Evolutionary conservation across 2,329 filamentous ascomycete genomes (phyloP).

Genomic region (Nannizziopsis arthrosporioides): DNA sequence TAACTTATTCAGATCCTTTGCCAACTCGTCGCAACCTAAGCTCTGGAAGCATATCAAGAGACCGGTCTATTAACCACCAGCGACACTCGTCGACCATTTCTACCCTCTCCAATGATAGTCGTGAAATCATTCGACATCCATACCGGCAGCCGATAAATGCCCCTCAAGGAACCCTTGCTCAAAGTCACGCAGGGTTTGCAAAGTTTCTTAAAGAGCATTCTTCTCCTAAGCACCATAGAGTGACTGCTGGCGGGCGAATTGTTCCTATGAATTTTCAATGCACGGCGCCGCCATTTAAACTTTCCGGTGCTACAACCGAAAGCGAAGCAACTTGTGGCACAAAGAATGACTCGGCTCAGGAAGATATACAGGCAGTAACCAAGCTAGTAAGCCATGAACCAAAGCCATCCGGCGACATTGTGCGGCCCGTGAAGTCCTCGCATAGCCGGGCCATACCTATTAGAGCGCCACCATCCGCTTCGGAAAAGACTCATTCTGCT

Average conservation of each 20-base stretch:
- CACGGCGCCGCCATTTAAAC: constrained; percentile 28
- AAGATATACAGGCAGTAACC: not conserved
- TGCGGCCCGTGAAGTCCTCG: not conserved
- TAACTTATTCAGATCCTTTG: not conserved
- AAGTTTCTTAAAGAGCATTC: constrained; percentile 38
- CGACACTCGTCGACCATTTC: constrained; percentile 19
- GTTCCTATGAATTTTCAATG: constrained; percentile 34
- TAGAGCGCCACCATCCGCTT: not conserved
- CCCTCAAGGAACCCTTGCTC: constrained; percentile 23
- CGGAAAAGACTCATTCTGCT: not conserved
- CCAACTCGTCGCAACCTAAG: constrained; percentile 2
- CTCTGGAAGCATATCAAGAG: constrained; percentile 18
- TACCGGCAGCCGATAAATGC: constrained; percentile 26
- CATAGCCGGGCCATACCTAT: constrained; percentile 5
- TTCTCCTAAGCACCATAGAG: constrained; percentile 39
- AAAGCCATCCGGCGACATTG: not conserved
- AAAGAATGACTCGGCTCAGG: not conserved
- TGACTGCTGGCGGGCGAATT: constrained; percentile 39
- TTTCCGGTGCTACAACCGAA: constrained; percentile 15
- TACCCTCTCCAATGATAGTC: constrained; percentile 15
- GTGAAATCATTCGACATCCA: constrained; percentile 17
- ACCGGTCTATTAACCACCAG: constrained; percentile 20
- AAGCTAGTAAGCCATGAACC: not conserved
- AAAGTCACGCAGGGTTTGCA: constrained; percentile 35
- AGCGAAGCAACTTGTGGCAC: not conserved